Evolutionary conservation across 2,329 filamentous ascomycete species (phyloP).

Genomic region (Hymenoscyphus infarciens): DNA sequence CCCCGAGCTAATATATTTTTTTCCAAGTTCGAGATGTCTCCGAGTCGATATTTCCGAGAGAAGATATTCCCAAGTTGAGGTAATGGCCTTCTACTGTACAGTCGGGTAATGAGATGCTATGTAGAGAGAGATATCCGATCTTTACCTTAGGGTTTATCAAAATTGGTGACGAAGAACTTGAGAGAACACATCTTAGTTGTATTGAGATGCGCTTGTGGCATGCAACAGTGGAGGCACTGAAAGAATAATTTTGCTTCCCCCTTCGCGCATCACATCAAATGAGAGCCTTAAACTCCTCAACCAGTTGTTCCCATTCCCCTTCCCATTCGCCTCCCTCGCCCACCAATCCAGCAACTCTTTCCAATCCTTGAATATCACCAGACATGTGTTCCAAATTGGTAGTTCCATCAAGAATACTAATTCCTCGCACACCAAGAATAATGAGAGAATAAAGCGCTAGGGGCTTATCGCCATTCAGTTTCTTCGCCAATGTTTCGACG

Average conservation of each 20-base stretch:
- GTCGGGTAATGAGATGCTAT: slow-evolving; percentile 39
- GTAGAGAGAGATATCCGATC: slow-evolving; percentile 27
- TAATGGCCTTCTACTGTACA: too few species aligned
- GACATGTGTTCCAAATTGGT: slow-evolving; percentile 49
- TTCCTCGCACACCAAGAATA: slow-evolving; percentile 48
- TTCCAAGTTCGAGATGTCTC: too few species aligned
- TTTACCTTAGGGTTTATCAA: too few species aligned
- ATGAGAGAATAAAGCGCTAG: slow-evolving; percentile 56
- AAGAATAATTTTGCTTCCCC: not conserved
- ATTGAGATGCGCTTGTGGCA: not conserved
- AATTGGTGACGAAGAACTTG: too few species aligned
- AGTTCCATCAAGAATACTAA: slow-evolving; percentile 54
- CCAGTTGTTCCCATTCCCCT: slow-evolving; percentile 15
- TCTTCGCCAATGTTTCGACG: slow-evolving; percentile 48
- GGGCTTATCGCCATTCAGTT: slow-evolving; percentile 44
- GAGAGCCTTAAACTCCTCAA: not conserved
- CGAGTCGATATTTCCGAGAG: too few species aligned
- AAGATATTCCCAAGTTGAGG: too few species aligned
- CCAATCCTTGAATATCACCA: slow-evolving; percentile 46
- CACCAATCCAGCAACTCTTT: slow-evolving; percentile 41
- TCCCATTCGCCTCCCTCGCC: slow-evolving; percentile 39
- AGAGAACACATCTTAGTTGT: too few species aligned
- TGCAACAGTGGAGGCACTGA: not conserved
- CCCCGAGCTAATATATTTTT: too few species aligned
- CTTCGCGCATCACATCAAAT: slow-evolving; percentile 5